Evolutionary conservation across 306 rosid genomes (phyloP), one percentile per base, ranked within the genome.

Genomic region (Adenanthera pavonina): DNA sequence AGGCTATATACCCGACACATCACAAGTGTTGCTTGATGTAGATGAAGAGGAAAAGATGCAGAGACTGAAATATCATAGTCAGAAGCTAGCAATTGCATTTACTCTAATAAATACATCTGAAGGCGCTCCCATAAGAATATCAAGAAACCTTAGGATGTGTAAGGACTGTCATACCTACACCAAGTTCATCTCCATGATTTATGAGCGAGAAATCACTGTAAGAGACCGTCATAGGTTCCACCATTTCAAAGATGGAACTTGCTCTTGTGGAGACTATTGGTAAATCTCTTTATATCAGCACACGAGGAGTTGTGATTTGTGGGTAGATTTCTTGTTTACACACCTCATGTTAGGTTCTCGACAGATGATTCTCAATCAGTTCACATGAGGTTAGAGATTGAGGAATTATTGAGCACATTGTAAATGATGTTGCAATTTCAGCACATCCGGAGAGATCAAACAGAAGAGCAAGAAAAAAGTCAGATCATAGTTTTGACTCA

Each of bases 41-140:
- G 91, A 91, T 70, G 97, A 92, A 76, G 94, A 94, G 53, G 97
- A 91, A 83, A 94, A 91, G 89, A 92, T 86, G 78, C 83, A 91
- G 89, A 91, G 95, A 78, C 70, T 91, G 88, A 92, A 90, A 82
- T 74, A 65, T 81, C 97, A 92, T 69, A 94, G 97, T 74, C 97
- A 91, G 84, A 94, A 94, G 87, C 76, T 92, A 75, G 98, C 97
- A 56, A 87, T 89, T 62, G 98, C 98, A 77, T 94, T 92, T 87
- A 86, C 95, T 66, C 82, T 94, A 60, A 86, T 94, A 66, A 87
- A 91, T 76, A 85, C 36, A 44, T 69, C 74, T 69, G 19, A 69
- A 46, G 74, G 74, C 20, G 36, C 74, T 69, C 74, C 56, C n/a
- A 43, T 69, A 19, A 69, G 74, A 69, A 69, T 69, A 19, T 44